A percentile compares a stretch with the other conserved stretches of the same genome.
Conservation (phyloP, 2,329 filamentous ascomycete genomes). For the Sporothrix globosa region DNA sequence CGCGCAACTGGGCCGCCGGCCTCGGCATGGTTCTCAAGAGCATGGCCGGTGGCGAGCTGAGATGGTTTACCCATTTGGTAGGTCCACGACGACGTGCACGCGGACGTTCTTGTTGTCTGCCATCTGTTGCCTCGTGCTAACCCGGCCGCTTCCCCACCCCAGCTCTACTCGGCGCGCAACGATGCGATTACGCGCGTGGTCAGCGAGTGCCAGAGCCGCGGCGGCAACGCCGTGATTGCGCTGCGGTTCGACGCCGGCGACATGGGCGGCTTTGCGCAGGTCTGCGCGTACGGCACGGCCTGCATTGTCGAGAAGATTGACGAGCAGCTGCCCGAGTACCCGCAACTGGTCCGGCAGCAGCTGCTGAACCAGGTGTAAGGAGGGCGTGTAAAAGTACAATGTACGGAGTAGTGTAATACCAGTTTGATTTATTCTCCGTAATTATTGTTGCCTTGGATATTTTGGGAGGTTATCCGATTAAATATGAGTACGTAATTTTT, state of each 20-base stretch:
- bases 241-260: conserved; percentile 62
- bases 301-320: conserved; percentile 61
- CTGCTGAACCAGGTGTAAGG: conserved; percentile 14
- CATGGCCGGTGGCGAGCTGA: conserved; percentile 61
- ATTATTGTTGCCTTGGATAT: not conserved
- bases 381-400: not conserved
- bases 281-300: conserved; percentile 64
- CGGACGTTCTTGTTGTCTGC: not conserved
- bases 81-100: not conserved
- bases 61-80: conserved; percentile 61
- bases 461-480: not conserved
- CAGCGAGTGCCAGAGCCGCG: conserved; percentile 59
- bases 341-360: conserved; percentile 38
- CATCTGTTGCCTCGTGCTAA: not conserved
- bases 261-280: conserved; percentile 59
- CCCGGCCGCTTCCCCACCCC: not conserved
- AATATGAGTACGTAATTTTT: not conserved
- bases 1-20: conserved; percentile 61
- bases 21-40: conserved; percentile 61
- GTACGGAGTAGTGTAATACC: not conserved
- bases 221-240: conserved; percentile 63
- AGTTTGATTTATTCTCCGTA: conserved; percentile 1
- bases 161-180: conserved; percentile 61
- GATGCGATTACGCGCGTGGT: conserved; percentile 61
- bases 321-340: conserved; percentile 36